phyloP scores from a whole-genome alignment of 1,284 basidiomycete species.

The Phaffia rhodozyma region DNA sequence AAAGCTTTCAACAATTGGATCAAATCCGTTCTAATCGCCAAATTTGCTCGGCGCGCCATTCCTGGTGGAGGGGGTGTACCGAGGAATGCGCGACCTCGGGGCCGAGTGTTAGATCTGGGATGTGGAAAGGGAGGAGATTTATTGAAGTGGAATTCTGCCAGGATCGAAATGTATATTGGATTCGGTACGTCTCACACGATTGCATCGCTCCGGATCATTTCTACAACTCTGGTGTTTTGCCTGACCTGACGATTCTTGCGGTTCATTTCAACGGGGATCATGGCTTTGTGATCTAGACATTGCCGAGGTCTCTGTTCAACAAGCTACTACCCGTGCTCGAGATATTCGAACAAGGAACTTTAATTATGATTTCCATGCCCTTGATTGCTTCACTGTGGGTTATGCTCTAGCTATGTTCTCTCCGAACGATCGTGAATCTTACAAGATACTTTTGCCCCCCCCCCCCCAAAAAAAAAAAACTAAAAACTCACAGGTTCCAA shows the following conservation, averaged over 20 bases:
- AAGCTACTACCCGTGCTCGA: constrained; percentile 62
- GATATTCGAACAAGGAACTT: constrained; percentile 47
- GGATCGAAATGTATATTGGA: constrained; percentile 64
- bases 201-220: too few relatives aligned
- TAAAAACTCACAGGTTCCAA: constrained; percentile 57
- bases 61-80: constrained; percentile 32
- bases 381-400: constrained; percentile 71
- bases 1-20: constrained; percentile 99
- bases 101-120: constrained; percentile 86
- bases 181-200: constrained; percentile 48
- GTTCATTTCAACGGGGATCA: background rate
- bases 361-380: constrained; percentile 64
- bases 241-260: too few relatives aligned
- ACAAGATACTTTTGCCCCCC: constrained; percentile 19
- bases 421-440: too few relatives aligned
- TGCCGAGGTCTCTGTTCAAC: constrained; percentile 74
- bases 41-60: constrained; percentile 45
- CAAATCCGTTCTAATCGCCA: constrained; percentile 85
- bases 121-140: constrained; percentile 98
- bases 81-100: constrained; percentile 31
- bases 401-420: background rate
- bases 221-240: too few relatives aligned
- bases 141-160: constrained; percentile 85
- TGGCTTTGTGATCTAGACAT: constrained; percentile 51
- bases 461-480: too few relatives aligned